A percentile compares a stretch with the other conserved stretches of the same genome.
Conservation (phyloP, 805 yeast species). For the Blastobotrys mokoenaii region DNA sequence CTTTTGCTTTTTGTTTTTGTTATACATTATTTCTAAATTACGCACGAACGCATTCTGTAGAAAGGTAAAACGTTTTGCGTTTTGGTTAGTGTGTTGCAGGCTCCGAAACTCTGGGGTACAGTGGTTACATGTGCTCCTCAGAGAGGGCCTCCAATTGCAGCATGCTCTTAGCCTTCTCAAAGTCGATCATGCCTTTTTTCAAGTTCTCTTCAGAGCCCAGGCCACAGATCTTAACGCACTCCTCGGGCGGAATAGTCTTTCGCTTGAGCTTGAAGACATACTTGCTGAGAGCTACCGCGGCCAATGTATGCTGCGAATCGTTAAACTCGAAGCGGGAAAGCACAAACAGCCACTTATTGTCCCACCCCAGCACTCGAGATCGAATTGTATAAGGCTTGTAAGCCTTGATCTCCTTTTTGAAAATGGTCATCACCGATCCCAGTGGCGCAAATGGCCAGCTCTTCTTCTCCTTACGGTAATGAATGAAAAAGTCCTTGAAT, state of each 20-base stretch:
- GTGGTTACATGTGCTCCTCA: constrained; percentile 1
- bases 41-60: background rate
- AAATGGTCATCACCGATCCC: constrained; percentile 59
- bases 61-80: background rate
- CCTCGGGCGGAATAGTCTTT: constrained; percentile 61
- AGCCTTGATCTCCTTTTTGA: constrained; percentile 65
- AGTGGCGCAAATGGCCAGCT: constrained; percentile 63
- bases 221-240: constrained; percentile 49
- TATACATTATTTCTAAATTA: background rate
- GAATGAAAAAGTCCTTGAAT: constrained; percentile 48
- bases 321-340: constrained; percentile 49
- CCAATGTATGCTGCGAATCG: constrained; percentile 30
- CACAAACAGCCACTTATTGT: constrained; percentile 75
- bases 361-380: constrained; percentile 70
- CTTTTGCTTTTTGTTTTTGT: constrained; percentile 4
- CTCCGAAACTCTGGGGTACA: too few relatives aligned
- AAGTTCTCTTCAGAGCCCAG: constrained; percentile 39
- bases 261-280: constrained; percentile 76
- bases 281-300: constrained; percentile 62
- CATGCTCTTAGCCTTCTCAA: constrained; percentile 19
- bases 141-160: constrained; percentile 18
- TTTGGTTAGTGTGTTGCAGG: too few relatives aligned
- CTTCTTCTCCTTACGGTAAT: constrained; percentile 33
- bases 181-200: constrained; percentile 19
- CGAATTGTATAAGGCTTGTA: constrained; percentile 49